Percentiles rank a stretch among this genome's conserved stretches.
These are phyloP conservation scores for Eleusine indica DNA, from an alignment of 176 grass and related monocot genomes.

Conservation along the genomic window DNA sequence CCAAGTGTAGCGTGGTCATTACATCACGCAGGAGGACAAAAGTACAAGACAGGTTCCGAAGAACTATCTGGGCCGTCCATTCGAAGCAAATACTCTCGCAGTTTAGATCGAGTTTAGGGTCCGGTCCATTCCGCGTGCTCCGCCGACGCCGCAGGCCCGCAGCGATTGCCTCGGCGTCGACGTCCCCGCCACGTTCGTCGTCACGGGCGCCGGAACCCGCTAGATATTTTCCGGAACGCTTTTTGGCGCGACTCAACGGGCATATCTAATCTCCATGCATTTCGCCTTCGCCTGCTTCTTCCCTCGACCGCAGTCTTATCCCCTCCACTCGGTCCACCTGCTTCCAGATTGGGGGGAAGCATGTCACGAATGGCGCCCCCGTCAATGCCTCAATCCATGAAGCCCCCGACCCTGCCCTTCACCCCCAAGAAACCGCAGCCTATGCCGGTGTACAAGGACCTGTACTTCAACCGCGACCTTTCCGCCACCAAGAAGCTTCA, in stretches of 20 bases:
- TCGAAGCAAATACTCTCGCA: no score
- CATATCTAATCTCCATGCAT: background rate
- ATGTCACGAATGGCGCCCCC: slow-evolving; percentile 56
- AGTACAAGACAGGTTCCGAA: no score
- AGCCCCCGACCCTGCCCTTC: slow-evolving; percentile 69
- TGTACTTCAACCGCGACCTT: slow-evolving; percentile 94
- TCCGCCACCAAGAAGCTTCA: slow-evolving; percentile 87
- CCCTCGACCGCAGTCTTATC: slow-evolving; percentile 49
- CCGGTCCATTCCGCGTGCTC: no score
- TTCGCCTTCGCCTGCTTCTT: background rate
- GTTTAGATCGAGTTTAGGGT: no score
- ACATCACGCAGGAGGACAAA: no score
- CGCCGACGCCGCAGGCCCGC: no score
- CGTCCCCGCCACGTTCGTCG: no score
- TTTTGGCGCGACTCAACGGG: slow-evolving; percentile 46
- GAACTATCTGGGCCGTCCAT: no score
- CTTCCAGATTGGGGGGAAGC: background rate
- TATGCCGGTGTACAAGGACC: slow-evolving; percentile 78
- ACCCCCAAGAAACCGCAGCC: slow-evolving; percentile 60
- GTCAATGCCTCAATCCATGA: slow-evolving; percentile 49
- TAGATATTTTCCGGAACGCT: slow-evolving; percentile 30
- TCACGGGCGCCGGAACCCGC: background rate
- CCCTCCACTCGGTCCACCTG: background rate
- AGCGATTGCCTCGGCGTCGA: no score
- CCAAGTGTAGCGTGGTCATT: no score